Base-by-base conservation (phyloP, 371 early-diverging fungal species). In the Apophysomyces ossiformis region DNA sequence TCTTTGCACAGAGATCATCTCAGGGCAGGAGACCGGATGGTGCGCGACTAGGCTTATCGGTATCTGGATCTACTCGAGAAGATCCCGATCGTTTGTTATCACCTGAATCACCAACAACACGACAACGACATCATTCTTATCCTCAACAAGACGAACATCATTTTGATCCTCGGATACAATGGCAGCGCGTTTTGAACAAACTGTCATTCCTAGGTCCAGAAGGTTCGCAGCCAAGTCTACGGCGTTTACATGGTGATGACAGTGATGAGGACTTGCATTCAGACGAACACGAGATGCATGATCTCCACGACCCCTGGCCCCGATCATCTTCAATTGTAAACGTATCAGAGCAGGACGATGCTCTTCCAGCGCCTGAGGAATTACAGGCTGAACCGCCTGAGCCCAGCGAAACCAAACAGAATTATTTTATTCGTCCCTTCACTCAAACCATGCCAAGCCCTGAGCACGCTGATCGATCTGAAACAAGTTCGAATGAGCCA, bases 161-260 rank as follows among this genome's bases (percentile, higher is more conserved):
- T 1, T 77, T 74, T 62, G 77, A 78, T 58, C 73, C 75, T 56
- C 70, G 73, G 44, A 35, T 50, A 5, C 78, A 78, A 57, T 77
- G 78, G 78, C 65, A 74, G 6, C 70, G 69, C 39, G 73, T 77
- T 1, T 7, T 74, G 47, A 74, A 70, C 7, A 58, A 64, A 12
- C 57, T 76, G 21, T 64, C 73, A 1, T 61, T 36, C 37, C 11
- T 66, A 41, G 45, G 38, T 32, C 26, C 8, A 5, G 47, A 18
- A 43, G 57, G 36, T 15, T 37, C 61, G 21, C 50, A 16, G 13
- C 44, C 9, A 50, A 50, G 54, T 11, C 9, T 21, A 2, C 54
- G 21, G 5, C 21, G 18, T 21, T 36, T 63, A 16, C 45, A 36
- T 18, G 16, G 62, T 16, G 32, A 37, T 54, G 16, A 8, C 0